Evolutionary conservation across 1,284 basidiomycete genomes (phyloP), one percentile per base, ranked within the genome.

Genomic region (Fomitopsis palustris): DNA sequence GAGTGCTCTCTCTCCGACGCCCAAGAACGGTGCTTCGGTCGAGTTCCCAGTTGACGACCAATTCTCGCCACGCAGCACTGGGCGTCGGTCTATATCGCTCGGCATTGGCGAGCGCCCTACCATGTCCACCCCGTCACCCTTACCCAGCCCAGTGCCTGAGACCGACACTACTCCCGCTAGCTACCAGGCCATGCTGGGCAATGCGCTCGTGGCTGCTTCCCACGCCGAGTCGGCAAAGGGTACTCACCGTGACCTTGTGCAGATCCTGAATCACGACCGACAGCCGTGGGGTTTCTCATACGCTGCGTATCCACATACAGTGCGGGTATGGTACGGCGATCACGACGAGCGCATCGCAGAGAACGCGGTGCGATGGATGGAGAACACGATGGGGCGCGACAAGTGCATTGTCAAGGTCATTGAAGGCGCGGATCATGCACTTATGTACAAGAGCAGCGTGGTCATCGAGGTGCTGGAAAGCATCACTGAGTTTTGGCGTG

Each of bases 211-310:
- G 54, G 92, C 93, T 45, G 96, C 96, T 0, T 96, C 94, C 4
- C 96, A 98, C 70, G 91, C 95, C 2, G 96, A 98, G 72, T 95
- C 93, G 17, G 84, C 94, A 19, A 89, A 88, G 62, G 96, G 96
- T 43, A 92, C 91, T 1, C 94, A 96, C 62, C 85, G 88, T 49
- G 96, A 99, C 74, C 83, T 99, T 8, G 73, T 98, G 59, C 88
- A 93, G 66, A 95, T 98, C 69, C 81, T 98, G 37, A 93, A 95
- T 64, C 90, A 93, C 62, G 90, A 92, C 63, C 86, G 86, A 57
- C 85, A 85, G 64, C 87, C 92, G 0, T 93, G 92, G 91, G 91
- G 91, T 3, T 93, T 92, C 72, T 89, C 88, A 29, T 92, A 92
- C 67, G 71, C 81, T 12, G 84, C 93, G 25, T 90, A 97, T 61